A percentile compares a stretch with the other conserved stretches of the same genome.
Evolutionary conservation across 108 stramenopile genomes (phyloP).

Genomic region (Cyclotella baltica): DNA sequence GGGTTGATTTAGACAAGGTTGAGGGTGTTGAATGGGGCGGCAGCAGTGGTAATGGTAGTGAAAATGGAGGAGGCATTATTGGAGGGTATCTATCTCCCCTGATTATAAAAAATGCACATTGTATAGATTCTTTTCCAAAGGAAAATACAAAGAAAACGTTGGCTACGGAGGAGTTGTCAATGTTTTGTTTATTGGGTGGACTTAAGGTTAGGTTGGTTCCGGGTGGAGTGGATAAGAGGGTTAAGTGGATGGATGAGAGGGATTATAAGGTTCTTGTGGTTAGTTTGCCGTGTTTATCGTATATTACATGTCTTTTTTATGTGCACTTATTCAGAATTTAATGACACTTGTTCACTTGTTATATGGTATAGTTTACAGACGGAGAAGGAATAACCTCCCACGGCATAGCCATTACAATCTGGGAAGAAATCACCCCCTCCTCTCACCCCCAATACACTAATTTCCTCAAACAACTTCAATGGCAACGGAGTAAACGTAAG

Average conservation of each 20-base stretch:
- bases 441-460: not conserved
- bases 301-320: not conserved
- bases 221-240: not conserved
- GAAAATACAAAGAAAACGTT: not conserved
- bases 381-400: slow-evolving; percentile 6
- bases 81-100: slow-evolving; percentile 19
- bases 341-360: not conserved
- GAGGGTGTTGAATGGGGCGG: no score
- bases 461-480: not conserved
- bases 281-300: not conserved
- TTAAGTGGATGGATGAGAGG: not conserved
- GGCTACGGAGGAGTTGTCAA: slow-evolving; percentile 12
- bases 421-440: not conserved
- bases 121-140: slow-evolving; percentile 10
- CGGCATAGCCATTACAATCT: slow-evolving; percentile 42
- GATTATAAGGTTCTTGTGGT: slow-evolving; percentile 31
- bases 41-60: not conserved
- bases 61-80: not conserved
- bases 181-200: slow-evolving; percentile 23
- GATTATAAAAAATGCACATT: slow-evolving; percentile 13
- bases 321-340: not conserved
- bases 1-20: no score
- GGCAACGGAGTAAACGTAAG: not conserved
- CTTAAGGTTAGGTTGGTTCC: slow-evolving; percentile 24
- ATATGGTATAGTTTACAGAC: slow-evolving; percentile 24